Conservation (phyloP, 2,329 filamentous ascomycete genomes). For the Tricladium varicosporioides region DNA sequence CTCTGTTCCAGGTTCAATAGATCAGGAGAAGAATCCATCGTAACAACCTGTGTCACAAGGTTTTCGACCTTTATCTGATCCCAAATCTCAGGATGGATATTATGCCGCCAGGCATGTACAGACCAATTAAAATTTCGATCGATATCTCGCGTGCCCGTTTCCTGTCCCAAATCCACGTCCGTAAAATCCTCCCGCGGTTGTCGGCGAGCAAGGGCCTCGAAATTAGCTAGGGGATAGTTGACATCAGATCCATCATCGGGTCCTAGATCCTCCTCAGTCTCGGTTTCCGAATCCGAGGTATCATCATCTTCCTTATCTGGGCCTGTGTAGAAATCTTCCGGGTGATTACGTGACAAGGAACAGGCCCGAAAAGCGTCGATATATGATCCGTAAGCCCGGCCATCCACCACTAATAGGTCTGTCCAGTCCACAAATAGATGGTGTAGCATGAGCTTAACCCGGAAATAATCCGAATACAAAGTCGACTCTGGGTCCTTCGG, state of each 20-base stretch:
- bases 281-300: not conserved
- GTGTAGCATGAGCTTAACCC: slow-evolving; percentile 6
- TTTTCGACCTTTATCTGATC: slow-evolving; percentile 10
- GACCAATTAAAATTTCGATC: slow-evolving; percentile 11
- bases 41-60: slow-evolving; percentile 2
- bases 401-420: slow-evolving; percentile 3
- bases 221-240: slow-evolving; percentile 1
- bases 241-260: not conserved
- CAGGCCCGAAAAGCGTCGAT: slow-evolving; percentile 1
- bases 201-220: slow-evolving; percentile 8
- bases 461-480: slow-evolving; percentile 3
- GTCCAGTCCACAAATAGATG: not conserved
- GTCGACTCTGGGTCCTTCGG: not conserved
- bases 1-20: slow-evolving; percentile 7
- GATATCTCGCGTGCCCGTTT: not conserved
- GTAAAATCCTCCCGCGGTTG: slow-evolving; percentile 1
- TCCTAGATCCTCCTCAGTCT: not conserved
- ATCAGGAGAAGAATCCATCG: slow-evolving; percentile 5
- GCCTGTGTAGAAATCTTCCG: slow-evolving; percentile 5
- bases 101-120: not conserved
- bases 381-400: not conserved
- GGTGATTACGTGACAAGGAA: not conserved
- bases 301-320: not conserved
- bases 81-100: not conserved
- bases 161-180: not conserved